phyloP scores from a whole-genome alignment of 1,284 basidiomycete genomes.

The Grifola frondosa region DNA sequence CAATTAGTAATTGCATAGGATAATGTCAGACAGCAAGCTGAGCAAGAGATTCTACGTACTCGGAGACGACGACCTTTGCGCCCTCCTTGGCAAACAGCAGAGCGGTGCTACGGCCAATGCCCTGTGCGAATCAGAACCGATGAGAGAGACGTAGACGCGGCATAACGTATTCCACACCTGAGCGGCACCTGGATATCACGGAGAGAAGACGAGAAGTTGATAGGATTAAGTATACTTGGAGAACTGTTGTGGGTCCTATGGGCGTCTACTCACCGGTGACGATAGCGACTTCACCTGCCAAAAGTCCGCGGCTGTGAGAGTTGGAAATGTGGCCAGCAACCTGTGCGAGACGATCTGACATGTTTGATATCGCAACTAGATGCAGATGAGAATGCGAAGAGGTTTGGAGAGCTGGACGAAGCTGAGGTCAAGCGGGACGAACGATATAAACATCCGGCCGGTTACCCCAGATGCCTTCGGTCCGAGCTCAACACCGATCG shows the following conservation, averaged over 20 bases:
- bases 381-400: background rate
- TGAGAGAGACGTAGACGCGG: background rate
- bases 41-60: constrained; percentile 46
- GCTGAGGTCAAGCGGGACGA: constrained; percentile 4
- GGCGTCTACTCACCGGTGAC: constrained; percentile 62
- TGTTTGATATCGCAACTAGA: constrained; percentile 32
- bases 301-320: constrained; percentile 58
- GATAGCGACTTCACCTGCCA: constrained; percentile 80
- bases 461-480: constrained; percentile 19
- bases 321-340: constrained; percentile 69
- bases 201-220: constrained; percentile 5
- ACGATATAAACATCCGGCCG: constrained; percentile 12
- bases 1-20: background rate
- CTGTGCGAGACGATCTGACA: constrained; percentile 70
- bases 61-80: constrained; percentile 83
- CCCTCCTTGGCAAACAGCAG: constrained; percentile 83
- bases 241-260: constrained; percentile 6
- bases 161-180: constrained; percentile 54
- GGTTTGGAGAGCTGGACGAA: constrained; percentile 1
- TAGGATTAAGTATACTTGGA: constrained; percentile 2
- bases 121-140: constrained; percentile 38
- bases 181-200: constrained; percentile 55
- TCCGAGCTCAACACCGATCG: too few species aligned
- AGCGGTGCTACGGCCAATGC: constrained; percentile 74
- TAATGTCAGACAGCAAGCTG: background rate